Base-by-base conservation (phyloP, 1,139 yeast species). In the Kodamaea suecica region DNA sequence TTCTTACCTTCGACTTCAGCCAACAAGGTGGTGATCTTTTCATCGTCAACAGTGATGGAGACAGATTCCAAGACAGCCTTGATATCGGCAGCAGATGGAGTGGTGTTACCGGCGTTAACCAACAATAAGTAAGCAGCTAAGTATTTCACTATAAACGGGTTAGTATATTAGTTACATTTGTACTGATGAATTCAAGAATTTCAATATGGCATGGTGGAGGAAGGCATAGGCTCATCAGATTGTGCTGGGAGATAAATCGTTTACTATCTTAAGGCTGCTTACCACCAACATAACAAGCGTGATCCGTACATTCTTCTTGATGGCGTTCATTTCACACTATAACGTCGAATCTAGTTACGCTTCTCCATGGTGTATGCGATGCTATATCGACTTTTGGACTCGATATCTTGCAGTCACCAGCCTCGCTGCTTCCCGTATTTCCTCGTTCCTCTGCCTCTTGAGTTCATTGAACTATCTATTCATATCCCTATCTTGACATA, bases 51-150 rank as follows among this genome's bases (percentile, higher is more conserved):
- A 74, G 92, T 98, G 60, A 84, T 80, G 67, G 96, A 95, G 63
- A 92, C 96, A 47, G 97, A 75, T 68, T 87, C 84, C 63, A 92
- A 79, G 60, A 92, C 86, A 49, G 81, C 53, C 74, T 83, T 83
- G 82, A 90, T 77, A 74, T 88, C 95, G 59, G 84, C 81, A 57
- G 94, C 95, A 54, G 96, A 76, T 75, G 97, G 97, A 59, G 92
- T 49, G 46, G 78, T 59, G 66, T 73, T 73, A 63, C 82, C 82
- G 66, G 80, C 81, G 73, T 75, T 75, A 54, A 73, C 79, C 66
- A 76, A 73, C 66, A 76, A 74, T 66, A 76, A 73, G 73, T 76
- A 76, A 59, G 82, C 81, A 66, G 82, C 82, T 67, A 76, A 71
- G 76, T 76, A 76, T 69, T 79, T 78, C 83, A 75, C 52, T 47